These are phyloP conservation scores for Amauroascus niger DNA, from an alignment of 2,329 filamentous ascomycete species.

Conservation along the genomic window DNA sequence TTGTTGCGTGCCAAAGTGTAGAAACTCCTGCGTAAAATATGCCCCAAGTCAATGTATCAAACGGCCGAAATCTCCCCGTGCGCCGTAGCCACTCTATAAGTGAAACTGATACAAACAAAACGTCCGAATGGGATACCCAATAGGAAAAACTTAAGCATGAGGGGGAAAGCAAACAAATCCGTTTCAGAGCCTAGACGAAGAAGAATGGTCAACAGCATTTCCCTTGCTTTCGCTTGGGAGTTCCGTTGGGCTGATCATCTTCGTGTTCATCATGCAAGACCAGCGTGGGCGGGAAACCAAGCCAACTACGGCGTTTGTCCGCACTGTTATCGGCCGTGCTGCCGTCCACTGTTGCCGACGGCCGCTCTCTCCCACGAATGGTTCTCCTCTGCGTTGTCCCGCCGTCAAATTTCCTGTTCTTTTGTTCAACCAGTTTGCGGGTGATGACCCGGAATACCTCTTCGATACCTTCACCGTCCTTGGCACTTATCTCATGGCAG, in stretches of 20 bases:
- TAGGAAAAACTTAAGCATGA: not conserved
- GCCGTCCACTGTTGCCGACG: slow-evolving; percentile 41
- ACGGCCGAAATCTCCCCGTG: not conserved
- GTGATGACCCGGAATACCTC: slow-evolving; percentile 91
- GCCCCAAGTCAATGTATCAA: not conserved
- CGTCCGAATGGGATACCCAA: not conserved
- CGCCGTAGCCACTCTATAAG: not conserved
- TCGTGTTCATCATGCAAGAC: slow-evolving; percentile 27
- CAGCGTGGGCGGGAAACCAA: slow-evolving; percentile 48
- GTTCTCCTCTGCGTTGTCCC: slow-evolving; percentile 40
- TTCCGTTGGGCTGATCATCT: slow-evolving; percentile 25
- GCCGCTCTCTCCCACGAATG: slow-evolving; percentile 37
- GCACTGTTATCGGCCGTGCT: slow-evolving; percentile 47
- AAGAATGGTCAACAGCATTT: slow-evolving; percentile 28
- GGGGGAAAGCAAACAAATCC: not conserved
- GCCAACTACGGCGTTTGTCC: slow-evolving; percentile 58
- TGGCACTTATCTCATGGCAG: slow-evolving; percentile 91
- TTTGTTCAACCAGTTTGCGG: slow-evolving; percentile 69
- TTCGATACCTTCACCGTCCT: slow-evolving; percentile 89
- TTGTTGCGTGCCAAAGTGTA: no score
- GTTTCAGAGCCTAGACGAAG: not conserved
- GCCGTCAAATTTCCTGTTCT: slow-evolving; percentile 46
- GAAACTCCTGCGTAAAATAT: no score
- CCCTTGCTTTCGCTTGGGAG: slow-evolving; percentile 27
- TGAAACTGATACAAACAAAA: not conserved